Percentiles rank a stretch among this genome's conserved stretches.
Conservation (phyloP, 1,139 yeast genomes). For the Candida anutae region DNA sequence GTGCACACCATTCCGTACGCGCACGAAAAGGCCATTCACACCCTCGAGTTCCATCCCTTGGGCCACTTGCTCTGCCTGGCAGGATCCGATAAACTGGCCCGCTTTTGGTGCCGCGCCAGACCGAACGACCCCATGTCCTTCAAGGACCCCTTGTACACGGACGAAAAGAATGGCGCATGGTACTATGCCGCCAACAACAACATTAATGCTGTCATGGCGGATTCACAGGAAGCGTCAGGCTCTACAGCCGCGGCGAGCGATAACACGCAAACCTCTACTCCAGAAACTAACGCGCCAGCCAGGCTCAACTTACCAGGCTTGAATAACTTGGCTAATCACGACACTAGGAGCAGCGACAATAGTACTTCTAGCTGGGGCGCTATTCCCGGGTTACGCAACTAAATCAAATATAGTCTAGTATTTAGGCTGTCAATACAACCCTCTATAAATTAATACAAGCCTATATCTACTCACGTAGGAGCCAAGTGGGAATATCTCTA, state of each 20-base stretch:
- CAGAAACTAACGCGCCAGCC: constrained; percentile 3
- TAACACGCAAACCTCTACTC: constrained; percentile 1
- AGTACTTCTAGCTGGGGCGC: constrained; percentile 6
- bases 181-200: constrained; percentile 62
- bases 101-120: constrained; percentile 91
- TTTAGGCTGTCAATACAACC: too few species aligned
- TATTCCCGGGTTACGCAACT: constrained; percentile 15
- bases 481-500: too few species aligned
- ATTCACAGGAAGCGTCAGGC: neutral
- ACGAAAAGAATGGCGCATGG: constrained; percentile 68
- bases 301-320: constrained; percentile 18
- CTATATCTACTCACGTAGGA: too few species aligned
- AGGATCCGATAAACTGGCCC: constrained; percentile 87
- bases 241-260: constrained; percentile 1
- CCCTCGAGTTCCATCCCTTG: constrained; percentile 85
- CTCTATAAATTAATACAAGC: too few species aligned
- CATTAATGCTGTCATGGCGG: constrained; percentile 46
- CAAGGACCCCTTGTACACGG: constrained; percentile 73
- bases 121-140: constrained; percentile 84
- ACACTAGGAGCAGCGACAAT: constrained; percentile 1
- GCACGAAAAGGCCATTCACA: constrained; percentile 87
- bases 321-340: constrained; percentile 8
- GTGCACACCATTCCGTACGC: constrained; percentile 77
- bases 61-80: constrained; percentile 92
- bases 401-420: too few species aligned